Evolutionary conservation across 805 yeast species (phyloP), one percentile per base, ranked within the genome.

Genomic region (Helenozyma rhizophorensis): DNA sequence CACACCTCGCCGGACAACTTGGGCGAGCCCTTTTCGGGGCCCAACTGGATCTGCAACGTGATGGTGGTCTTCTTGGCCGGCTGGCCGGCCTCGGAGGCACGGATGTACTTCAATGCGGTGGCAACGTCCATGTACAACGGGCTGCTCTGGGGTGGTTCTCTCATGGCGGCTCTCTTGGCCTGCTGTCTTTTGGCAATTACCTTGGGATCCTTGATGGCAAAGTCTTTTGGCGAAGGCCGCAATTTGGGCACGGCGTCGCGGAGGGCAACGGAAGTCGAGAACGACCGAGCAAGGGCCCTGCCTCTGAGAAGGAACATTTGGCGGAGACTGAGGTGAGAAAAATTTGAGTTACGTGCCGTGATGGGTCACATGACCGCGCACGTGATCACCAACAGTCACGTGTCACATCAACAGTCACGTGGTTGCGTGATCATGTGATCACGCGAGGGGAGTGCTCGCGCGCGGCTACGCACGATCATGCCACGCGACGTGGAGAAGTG

Each of bases 21-120:
- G 22, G 80, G 77, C 14, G 83, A 79, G 45, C 96, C 96, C 52
- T 76, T 78, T 39, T 82, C 90, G 14, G 81, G 76, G 19, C 88
- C 68, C 12, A 75, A 65, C 12, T 85, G 71, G 33, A 81, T 75
- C 34, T 84, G 58, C 12, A 83, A 67, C 18, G 59, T 43, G 25
- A 90, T 67, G 15, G 89, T 80, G 14, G 90, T 78, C 47, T 79
- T 78, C n/a, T 72, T 62, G 4, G 71, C 64, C 2, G 90, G 77
- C 51, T 83, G 77, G 4, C 98, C 97, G 4, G 88, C 94, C 58
- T 88, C 96, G 4, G 88, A 77, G 0, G 97, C 96, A 42, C 96
- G 71, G 36, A 90, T 54, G 51, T 79, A 88, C 48, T 83, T 72
- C 56, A 87, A 58, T 1, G 97, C 96, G 19, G 64, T 58, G 5